phyloP scores from a whole-genome alignment of 2,329 filamentous ascomycete species.

The Dryadomyces quercivorus region DNA sequence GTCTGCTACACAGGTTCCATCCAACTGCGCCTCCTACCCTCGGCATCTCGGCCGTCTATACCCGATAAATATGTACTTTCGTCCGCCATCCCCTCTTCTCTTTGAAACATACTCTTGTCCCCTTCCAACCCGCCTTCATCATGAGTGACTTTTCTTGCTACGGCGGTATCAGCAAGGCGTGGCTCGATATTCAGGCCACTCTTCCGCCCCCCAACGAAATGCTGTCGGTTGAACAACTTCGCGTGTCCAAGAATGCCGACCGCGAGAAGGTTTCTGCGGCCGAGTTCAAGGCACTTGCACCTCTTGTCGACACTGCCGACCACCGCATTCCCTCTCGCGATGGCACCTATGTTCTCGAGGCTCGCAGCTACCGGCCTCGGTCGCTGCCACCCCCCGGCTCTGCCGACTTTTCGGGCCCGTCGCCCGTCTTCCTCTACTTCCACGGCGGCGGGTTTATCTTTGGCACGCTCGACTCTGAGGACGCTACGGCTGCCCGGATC shows the following conservation, averaged over 20 bases:
- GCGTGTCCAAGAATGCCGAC: constrained; percentile 16
- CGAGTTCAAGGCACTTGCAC: constrained; percentile 15
- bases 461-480: constrained; percentile 40
- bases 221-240: constrained; percentile 14
- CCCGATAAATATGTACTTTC: no score
- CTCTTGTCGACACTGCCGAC: constrained; percentile 22
- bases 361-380: constrained; percentile 13
- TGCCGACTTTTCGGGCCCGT: no score
- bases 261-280: constrained; percentile 21
- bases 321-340: constrained; percentile 15
- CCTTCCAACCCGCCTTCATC: not conserved
- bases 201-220: constrained; percentile 16
- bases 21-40: no score
- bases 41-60: no score
- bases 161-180: constrained; percentile 28
- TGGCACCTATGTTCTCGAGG: constrained; percentile 15
- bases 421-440: constrained; percentile 10
- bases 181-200: constrained; percentile 25
- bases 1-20: no score
- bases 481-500: constrained; percentile 35
- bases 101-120: not conserved
- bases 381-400: constrained; percentile 35
- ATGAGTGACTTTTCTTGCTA: constrained; percentile 24
- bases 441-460: constrained; percentile 30
- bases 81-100: no score